These are phyloP conservation scores for Firmiana major DNA, from an alignment of 345 rosid genomes.

Conservation along the genomic window DNA sequence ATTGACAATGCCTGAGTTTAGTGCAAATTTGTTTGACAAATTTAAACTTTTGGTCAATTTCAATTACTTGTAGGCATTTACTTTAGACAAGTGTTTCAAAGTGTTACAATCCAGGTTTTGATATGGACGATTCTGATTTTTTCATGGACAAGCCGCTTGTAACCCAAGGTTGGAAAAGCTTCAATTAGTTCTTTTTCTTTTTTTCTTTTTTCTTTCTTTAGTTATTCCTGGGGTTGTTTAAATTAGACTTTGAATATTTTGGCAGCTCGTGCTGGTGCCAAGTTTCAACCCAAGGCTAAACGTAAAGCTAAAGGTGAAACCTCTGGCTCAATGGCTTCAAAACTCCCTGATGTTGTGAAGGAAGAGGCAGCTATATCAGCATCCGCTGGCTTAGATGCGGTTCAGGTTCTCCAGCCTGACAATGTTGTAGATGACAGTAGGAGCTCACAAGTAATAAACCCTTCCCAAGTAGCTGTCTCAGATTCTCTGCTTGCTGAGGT, in stretches of 20 bases:
- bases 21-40: not conserved
- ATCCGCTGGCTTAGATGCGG: not conserved
- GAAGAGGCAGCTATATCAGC: not conserved
- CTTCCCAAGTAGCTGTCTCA: not conserved
- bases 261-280: conserved; percentile 32
- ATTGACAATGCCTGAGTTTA: not conserved
- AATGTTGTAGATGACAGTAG: not conserved
- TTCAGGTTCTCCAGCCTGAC: not conserved
- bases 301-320: conserved; percentile 10
- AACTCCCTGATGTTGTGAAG: not conserved
- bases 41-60: not conserved
- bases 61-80: not conserved
- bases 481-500: conserved; percentile 4
- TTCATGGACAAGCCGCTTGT: conserved; percentile 12
- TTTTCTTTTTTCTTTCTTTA: not conserved
- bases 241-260: conserved; percentile 15
- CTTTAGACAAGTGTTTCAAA: not conserved
- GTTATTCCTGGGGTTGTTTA: not conserved
- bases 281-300: conserved; percentile 40
- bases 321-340: conserved; percentile 2
- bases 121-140: conserved; percentile 3
- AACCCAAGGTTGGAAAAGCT: conserved; percentile 29
- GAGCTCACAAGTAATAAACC: not conserved
- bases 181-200: not conserved
- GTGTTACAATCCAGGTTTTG: not conserved